Conservation (phyloP, 2,329 filamentous ascomycete genomes). For the Talaromyces islandicus region DNA sequence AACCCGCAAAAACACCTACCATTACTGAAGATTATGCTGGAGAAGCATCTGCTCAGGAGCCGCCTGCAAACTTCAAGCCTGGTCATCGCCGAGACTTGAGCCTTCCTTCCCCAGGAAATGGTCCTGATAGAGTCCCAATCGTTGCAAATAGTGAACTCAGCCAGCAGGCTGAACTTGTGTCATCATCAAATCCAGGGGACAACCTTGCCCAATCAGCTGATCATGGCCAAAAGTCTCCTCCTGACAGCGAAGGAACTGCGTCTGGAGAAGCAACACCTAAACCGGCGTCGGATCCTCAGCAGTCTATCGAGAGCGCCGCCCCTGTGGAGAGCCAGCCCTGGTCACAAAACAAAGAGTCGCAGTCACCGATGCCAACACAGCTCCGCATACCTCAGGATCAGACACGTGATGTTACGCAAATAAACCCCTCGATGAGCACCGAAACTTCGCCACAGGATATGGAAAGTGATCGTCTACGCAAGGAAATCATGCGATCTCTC, state of each 20-base stretch:
- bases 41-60: slow-evolving; percentile 24
- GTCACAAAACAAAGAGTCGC: neutral
- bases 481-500: slow-evolving; percentile 45
- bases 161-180: slow-evolving; percentile 39
- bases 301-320: neutral
- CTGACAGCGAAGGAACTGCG: neutral
- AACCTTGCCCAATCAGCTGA: neutral
- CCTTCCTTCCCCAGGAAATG: slow-evolving; percentile 54
- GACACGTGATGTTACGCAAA: slow-evolving; percentile 23
- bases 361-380: slow-evolving; percentile 21
- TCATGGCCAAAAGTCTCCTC: neutral
- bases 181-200: slow-evolving; percentile 22
- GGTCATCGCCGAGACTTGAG: slow-evolving; percentile 54
- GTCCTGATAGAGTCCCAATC: slow-evolving; percentile 54
- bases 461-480: slow-evolving; percentile 39
- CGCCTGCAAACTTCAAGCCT: slow-evolving; percentile 37
- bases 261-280: slow-evolving; percentile 11
- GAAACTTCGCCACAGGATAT: slow-evolving; percentile 32
- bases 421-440: slow-evolving; percentile 26
- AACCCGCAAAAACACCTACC: slow-evolving; percentile 43
- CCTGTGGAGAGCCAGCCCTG: neutral
- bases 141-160: slow-evolving; percentile 39
- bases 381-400: slow-evolving; percentile 24
- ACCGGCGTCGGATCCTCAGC: slow-evolving; percentile 3
- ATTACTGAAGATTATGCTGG: slow-evolving; percentile 49